phyloP scores from a whole-genome alignment of 129 eudicot genomes.

The Pittosporum tobira region DNA sequence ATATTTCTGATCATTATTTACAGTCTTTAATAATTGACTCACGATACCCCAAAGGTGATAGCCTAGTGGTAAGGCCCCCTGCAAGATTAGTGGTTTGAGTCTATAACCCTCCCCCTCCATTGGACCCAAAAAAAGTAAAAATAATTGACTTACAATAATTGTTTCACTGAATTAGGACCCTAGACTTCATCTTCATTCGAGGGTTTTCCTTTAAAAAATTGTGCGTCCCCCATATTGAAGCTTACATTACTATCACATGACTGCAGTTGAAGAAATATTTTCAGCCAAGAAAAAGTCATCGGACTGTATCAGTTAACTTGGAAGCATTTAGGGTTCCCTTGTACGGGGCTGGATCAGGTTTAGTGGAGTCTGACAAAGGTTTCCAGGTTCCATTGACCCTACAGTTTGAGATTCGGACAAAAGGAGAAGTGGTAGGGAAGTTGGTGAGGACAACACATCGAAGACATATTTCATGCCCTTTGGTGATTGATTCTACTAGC shows the following conservation, averaged over 20 bases:
- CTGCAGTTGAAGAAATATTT: conserved; percentile 71
- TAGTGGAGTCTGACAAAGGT: conserved; percentile 27
- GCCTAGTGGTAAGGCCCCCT: too few species aligned
- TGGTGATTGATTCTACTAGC: conserved; percentile 49
- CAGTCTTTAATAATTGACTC: too few species aligned
- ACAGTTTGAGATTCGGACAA: conserved; percentile 49
- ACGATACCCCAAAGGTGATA: too few species aligned
- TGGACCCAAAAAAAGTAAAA: too few species aligned
- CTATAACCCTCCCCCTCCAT: too few species aligned
- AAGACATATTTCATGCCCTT: conserved; percentile 45
- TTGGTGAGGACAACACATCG: conserved; percentile 65
- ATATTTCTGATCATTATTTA: too few species aligned
- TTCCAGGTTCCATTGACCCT: conserved; percentile 59
- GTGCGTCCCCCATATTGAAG: not conserved
- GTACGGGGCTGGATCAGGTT: conserved; percentile 84
- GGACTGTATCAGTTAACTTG: conserved; percentile 38
- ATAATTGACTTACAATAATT: too few species aligned
- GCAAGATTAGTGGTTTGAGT: too few species aligned
- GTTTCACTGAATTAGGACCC: not conserved
- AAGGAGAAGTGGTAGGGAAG: conserved; percentile 84
- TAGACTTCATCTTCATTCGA: not conserved
- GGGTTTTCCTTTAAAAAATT: not conserved
- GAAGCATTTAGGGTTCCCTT: conserved; percentile 71
- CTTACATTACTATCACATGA: not conserved
- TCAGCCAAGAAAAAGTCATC: conserved; percentile 73